These are phyloP conservation scores for Phialophora expanda DNA, from an alignment of 2,329 filamentous ascomycete species.

Conservation along the genomic window DNA sequence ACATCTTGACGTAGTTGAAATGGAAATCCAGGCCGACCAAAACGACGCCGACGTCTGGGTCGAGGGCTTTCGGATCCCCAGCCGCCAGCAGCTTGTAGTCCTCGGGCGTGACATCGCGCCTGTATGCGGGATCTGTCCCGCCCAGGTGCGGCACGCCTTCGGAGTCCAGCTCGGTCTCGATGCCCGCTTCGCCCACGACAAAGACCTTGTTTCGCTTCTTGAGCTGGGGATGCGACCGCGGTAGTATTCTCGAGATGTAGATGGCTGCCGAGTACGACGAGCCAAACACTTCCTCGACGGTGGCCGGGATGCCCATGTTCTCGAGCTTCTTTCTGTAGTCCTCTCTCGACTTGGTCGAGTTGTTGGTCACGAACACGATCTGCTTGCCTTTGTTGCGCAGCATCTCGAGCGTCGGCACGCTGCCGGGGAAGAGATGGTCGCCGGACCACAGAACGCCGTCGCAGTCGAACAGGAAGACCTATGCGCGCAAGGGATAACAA, in stretches of 20 bases:
- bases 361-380: slow-evolving; percentile 96
- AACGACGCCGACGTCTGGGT: slow-evolving; percentile 87
- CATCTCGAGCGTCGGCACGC: slow-evolving; percentile 82
- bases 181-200: slow-evolving; percentile 86
- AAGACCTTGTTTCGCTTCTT: slow-evolving; percentile 88
- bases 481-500: slow-evolving; percentile 13
- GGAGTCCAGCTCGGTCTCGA: slow-evolving; percentile 82
- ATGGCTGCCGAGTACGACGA: slow-evolving; percentile 94
- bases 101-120: slow-evolving; percentile 76
- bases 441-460: slow-evolving; percentile 98
- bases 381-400: slow-evolving; percentile 85
- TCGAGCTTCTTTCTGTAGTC: slow-evolving; percentile 94
- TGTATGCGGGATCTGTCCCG: slow-evolving; percentile 78
- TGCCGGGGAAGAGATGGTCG: slow-evolving; percentile 82
- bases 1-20: slow-evolving; percentile 91
- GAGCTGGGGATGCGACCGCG: slow-evolving; percentile 33
- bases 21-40: slow-evolving; percentile 92
- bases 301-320: slow-evolving; percentile 71
- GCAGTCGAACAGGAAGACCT: slow-evolving; percentile 96
- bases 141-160: slow-evolving; percentile 82
- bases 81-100: slow-evolving; percentile 79
- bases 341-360: slow-evolving; percentile 91
- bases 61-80: slow-evolving; percentile 72
- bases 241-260: slow-evolving; percentile 91
- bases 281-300: slow-evolving; percentile 87